Conservation (phyloP, 1,284 basidiomycete species). For the Grifola frondosa region DNA sequence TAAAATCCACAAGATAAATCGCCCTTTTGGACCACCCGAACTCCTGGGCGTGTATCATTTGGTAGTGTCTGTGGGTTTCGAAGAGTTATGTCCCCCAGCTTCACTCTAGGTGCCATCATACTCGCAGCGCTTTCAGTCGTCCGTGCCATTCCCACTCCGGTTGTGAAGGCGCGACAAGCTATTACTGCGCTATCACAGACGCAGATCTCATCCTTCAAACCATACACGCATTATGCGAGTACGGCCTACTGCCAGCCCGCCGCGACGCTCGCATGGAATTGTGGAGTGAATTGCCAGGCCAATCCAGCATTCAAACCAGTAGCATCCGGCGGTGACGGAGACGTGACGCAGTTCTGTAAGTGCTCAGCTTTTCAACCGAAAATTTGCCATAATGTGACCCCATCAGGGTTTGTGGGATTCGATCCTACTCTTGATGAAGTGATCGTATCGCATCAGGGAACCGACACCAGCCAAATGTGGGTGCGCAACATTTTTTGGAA, state of each 20-base stretch:
- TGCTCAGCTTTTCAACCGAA: conserved; percentile 22
- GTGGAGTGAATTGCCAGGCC: conserved; percentile 40
- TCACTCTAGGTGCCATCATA: too few species aligned
- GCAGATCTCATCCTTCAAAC: conserved; percentile 37
- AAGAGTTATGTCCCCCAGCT: too few species aligned
- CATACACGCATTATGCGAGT: conserved; percentile 41
- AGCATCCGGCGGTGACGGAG: conserved; percentile 63
- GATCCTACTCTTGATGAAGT: conserved; percentile 5
- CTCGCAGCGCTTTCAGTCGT: too few species aligned
- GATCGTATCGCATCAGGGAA: conserved; percentile 11
- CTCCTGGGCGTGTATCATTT: too few species aligned
- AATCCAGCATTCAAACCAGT: conserved; percentile 55
- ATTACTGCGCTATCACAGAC: conserved; percentile 32
- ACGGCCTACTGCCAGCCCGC: conserved; percentile 36
- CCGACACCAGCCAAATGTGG: conserved; percentile 10
- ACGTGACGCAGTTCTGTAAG: conserved; percentile 48
- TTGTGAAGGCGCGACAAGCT: conserved; percentile 11
- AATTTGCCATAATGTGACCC: conserved; percentile 6
- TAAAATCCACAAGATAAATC: too few species aligned
- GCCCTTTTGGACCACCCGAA: too few species aligned
- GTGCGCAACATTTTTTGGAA: too few species aligned
- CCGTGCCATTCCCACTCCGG: too few species aligned
- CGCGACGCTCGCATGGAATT: conserved; percentile 34
- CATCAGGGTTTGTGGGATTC: conserved; percentile 9
- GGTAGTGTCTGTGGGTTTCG: too few species aligned